A percentile compares a stretch with the other conserved stretches of the same genome.
Evolutionary conservation across 495 filamentous ascomycete genomes (phyloP).

Genomic region (Pseudevernia furfuracea): DNA sequence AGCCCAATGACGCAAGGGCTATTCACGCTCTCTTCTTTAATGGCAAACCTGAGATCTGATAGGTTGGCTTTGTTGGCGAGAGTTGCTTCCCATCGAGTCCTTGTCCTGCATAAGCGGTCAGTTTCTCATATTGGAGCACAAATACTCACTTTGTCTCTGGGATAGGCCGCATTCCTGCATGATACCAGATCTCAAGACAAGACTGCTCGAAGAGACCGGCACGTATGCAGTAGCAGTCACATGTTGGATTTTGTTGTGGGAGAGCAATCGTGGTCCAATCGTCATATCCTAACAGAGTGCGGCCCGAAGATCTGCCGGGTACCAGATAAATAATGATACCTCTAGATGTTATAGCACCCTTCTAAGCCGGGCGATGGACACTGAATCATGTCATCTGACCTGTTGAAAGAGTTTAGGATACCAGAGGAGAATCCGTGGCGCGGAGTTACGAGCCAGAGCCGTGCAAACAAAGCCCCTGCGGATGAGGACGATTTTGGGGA

Average conservation of each 20-base stretch:
- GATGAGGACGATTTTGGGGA: conserved; percentile 70
- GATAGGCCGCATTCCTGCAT: conserved; percentile 19
- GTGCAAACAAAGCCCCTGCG: conserved; percentile 37
- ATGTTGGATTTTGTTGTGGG: not conserved
- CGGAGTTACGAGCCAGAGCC: not conserved
- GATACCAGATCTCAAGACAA: not conserved
- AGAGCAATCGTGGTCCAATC: not conserved
- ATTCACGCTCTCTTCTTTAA: conserved; percentile 48
- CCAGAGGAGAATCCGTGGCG: conserved; percentile 5
- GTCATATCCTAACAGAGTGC: conserved; percentile 2
- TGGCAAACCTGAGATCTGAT: conserved; percentile 55
- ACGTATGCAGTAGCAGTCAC: not conserved
- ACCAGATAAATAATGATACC: not conserved
- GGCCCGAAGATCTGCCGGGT: conserved; percentile 2
- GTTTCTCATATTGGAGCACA: too few relatives aligned
- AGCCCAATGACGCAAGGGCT: conserved; percentile 64
- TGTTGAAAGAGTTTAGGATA: conserved; percentile 61
- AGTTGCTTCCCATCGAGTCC: conserved; percentile 56
- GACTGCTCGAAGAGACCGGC: not conserved
- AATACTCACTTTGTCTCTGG: conserved; percentile 11
- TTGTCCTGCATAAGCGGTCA: not conserved
- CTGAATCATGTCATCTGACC: conserved; percentile 62
- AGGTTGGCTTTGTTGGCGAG: conserved; percentile 52
- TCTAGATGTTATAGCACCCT: not conserved
- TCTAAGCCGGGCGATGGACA: not conserved